These are phyloP conservation scores for Boletus sp. DNA, from an alignment of 1,284 basidiomycete genomes.

Conservation along the genomic window DNA sequence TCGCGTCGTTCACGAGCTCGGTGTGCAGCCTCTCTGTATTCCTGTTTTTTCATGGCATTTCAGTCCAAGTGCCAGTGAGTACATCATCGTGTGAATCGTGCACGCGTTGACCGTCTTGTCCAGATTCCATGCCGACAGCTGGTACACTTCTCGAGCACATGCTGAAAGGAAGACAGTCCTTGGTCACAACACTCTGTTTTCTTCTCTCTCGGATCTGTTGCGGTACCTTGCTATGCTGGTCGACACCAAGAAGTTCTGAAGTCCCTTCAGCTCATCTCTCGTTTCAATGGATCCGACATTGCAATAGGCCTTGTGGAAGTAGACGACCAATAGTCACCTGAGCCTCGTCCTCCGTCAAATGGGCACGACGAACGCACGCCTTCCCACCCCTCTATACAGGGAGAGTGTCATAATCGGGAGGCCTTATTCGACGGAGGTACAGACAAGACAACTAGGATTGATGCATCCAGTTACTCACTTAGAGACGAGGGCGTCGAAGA, in stretches of 20 bases:
- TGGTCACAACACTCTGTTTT: conserved; percentile 94
- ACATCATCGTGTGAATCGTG: background rate
- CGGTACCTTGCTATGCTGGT: conserved; percentile 83
- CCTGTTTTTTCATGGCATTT: conserved; percentile 87
- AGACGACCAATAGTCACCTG: conserved; percentile 43
- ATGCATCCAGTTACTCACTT: conserved; percentile 5
- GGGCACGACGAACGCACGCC: conserved; percentile 30
- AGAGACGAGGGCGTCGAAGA: conserved; percentile 30
- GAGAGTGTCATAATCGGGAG: conserved; percentile 14
- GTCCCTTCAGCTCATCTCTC: conserved; percentile 78
- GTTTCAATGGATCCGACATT: conserved; percentile 76
- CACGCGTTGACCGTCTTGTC: conserved; percentile 4
- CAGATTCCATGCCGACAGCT: conserved; percentile 95
- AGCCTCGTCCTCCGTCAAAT: conserved; percentile 11
- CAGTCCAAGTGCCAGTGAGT: conserved; percentile 70
- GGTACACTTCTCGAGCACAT: conserved; percentile 93
- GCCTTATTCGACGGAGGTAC: conserved; percentile 6
- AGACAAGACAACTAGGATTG: conserved; percentile 14
- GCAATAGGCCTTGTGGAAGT: conserved; percentile 73
- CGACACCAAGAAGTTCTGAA: conserved; percentile 79
- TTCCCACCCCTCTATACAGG: conserved; percentile 26
- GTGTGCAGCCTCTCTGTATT: conserved; percentile 68
- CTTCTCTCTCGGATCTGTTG: conserved; percentile 87
- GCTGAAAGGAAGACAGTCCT: conserved; percentile 87
- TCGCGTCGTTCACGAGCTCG: conserved; percentile 73